phyloP scores from a whole-genome alignment of 139 green algal species.

The Trebouxia sp. region DNA sequence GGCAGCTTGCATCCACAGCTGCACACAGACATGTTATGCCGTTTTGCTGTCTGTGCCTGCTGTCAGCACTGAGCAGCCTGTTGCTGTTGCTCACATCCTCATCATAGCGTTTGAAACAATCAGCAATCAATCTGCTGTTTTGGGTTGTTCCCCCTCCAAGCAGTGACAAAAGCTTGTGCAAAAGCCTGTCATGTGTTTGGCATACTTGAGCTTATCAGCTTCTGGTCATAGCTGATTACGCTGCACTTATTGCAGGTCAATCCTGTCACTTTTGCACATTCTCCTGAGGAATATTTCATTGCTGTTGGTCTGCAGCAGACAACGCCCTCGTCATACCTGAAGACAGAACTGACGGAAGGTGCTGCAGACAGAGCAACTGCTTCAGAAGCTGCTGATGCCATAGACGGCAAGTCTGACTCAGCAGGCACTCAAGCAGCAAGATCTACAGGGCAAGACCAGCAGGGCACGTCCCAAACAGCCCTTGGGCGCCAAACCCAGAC shows the following conservation, averaged over 20 bases:
- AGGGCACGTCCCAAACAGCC: not conserved
- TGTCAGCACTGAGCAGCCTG: too few relatives aligned
- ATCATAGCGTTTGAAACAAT: too few relatives aligned
- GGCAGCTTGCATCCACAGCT: too few relatives aligned
- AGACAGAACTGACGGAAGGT: not conserved
- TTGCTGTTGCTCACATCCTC: too few relatives aligned
- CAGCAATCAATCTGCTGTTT: too few relatives aligned
- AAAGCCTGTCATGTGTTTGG: too few relatives aligned
- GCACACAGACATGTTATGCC: too few relatives aligned
- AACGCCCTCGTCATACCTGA: not conserved
- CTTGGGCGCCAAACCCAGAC: not conserved
- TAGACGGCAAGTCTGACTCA: too few relatives aligned
- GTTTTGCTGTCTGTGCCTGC: too few relatives aligned
- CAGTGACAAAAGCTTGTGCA: too few relatives aligned
- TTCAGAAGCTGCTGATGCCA: not conserved
- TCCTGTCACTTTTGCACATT: constrained; percentile 21
- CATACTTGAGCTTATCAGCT: too few relatives aligned
- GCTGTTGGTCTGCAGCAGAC: constrained; percentile 7
- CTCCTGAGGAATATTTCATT: constrained; percentile 11
- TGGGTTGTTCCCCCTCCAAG: too few relatives aligned
- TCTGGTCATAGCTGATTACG: not conserved
- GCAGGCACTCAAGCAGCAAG: not conserved
- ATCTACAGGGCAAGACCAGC: not conserved
- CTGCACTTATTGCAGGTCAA: not conserved
- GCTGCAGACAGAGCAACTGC: not conserved